These are phyloP conservation scores for Penicillium crystallinum DNA, from an alignment of 495 filamentous ascomycete species.

Conservation along the genomic window DNA sequence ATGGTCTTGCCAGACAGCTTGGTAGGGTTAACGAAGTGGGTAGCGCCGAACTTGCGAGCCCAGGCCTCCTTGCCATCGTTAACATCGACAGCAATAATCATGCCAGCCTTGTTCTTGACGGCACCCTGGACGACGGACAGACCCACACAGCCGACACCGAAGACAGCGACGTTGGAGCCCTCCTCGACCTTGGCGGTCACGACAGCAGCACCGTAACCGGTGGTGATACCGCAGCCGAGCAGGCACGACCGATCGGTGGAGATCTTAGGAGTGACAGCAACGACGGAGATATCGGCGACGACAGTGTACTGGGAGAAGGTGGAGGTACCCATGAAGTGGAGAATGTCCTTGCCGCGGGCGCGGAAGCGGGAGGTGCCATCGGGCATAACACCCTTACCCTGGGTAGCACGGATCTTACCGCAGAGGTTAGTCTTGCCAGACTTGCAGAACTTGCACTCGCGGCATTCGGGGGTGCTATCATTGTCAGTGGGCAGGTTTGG, in stretches of 20 bases:
- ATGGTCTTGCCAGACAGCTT: slow-evolving; percentile 71
- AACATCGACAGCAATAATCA: slow-evolving; percentile 94
- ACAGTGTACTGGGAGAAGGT: slow-evolving; percentile 99
- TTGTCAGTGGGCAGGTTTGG: not conserved
- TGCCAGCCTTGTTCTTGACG: slow-evolving; percentile 76
- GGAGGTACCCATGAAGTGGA: slow-evolving; percentile 99
- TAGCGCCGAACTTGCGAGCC: slow-evolving; percentile 90
- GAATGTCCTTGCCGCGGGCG: slow-evolving; percentile 85
- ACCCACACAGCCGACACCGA: slow-evolving; percentile 94
- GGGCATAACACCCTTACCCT: slow-evolving; percentile 94
- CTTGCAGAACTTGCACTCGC: slow-evolving; percentile 98
- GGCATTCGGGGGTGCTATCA: slow-evolving; percentile 86
- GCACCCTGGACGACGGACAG: slow-evolving; percentile 92
- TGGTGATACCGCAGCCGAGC: slow-evolving; percentile 96
- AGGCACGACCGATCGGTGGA: slow-evolving; percentile 94
- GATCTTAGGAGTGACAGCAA: slow-evolving; percentile 85
- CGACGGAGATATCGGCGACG: slow-evolving; percentile 96
- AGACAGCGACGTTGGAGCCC: slow-evolving; percentile 86
- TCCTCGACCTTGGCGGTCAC: slow-evolving; percentile 88
- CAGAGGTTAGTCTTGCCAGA: slow-evolving; percentile 99
- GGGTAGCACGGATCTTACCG: slow-evolving; percentile 96
- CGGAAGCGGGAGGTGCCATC: slow-evolving; percentile 95
- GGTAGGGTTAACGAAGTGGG: slow-evolving; percentile 92
- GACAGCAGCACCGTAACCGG: slow-evolving; percentile 91
- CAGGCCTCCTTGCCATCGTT: slow-evolving; percentile 91